phyloP scores from a whole-genome alignment of 2,329 filamentous ascomycete genomes.

The Tolypocladium tropicale region DNA sequence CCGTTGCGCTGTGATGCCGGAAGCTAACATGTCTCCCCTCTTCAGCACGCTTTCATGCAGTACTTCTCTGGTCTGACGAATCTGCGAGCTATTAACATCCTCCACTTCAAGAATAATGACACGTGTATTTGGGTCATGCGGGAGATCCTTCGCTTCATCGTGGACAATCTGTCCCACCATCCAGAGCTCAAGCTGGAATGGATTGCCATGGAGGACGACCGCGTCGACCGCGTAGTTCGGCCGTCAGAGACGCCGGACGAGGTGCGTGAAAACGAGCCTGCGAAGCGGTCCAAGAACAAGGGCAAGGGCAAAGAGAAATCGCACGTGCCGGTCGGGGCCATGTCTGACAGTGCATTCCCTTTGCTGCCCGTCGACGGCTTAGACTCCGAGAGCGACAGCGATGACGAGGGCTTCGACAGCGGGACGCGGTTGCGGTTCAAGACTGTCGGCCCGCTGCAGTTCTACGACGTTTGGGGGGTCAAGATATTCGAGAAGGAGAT shows the following conservation, averaged over 20 bases:
- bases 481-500: conserved; percentile 51
- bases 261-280: conserved; percentile 16
- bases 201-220: conserved; percentile 42
- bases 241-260: conserved; percentile 17
- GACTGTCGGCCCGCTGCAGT: conserved; percentile 25
- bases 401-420: conserved; percentile 19
- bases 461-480: conserved; percentile 34
- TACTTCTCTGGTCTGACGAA: conserved; percentile 34
- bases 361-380: conserved; percentile 17
- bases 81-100: conserved; percentile 45
- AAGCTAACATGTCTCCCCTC: neutral
- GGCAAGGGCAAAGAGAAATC: conserved; percentile 17
- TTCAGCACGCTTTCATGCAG: conserved; percentile 47
- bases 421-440: conserved; percentile 23
- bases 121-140: conserved; percentile 45
- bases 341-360: conserved; percentile 12
- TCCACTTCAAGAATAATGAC: conserved; percentile 44
- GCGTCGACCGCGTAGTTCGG: conserved; percentile 38
- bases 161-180: conserved; percentile 47
- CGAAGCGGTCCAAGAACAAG: conserved; percentile 25
- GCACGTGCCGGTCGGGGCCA: conserved; percentile 5
- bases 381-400: conserved; percentile 23
- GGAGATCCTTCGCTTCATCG: conserved; percentile 47
- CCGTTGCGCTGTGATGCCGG: neutral
- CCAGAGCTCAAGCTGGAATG: conserved; percentile 47